Evolutionary conservation across 2,329 filamentous ascomycete species (phyloP), one percentile per base, ranked within the genome.

Genomic region (Paracoccidioides brasiliensis): DNA sequence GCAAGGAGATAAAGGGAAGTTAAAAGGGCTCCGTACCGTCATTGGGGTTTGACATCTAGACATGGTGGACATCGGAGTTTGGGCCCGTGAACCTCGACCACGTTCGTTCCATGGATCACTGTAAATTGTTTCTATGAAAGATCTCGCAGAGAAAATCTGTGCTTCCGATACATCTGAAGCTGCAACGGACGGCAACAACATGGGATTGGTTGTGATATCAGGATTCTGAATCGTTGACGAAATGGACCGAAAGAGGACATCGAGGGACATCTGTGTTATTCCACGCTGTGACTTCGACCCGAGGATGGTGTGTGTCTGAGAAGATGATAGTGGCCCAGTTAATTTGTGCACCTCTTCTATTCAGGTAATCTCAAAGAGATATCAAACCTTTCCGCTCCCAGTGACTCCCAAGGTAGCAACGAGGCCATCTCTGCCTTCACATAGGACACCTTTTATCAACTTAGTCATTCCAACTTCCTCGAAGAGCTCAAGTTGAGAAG

Each of bases 341-440:
- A 45, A 7, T 42, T 44, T 15, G 12, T 28, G 9, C 10, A 30
- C n/a, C 41, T 30, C 28, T 22, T 52, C 33, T 5, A 43, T 5
- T 28, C 33, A 22, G n/a, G 22, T 41, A 33, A 46, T 15, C 33
- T 32, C 15, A 32, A 44, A 48, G 53, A 46, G 5, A 15, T 42
- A 53, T 55, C 63, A 50, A 56, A 95, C 91, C 83, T 98, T 98
- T 70, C 93, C 93, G 52, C 90, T 96, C 10, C 93, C 93, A 6
- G 91, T 96, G 45, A 96, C 90, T 14, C 93, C 93, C 56, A 98
- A 72, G 5, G 93, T 97, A 35, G 93, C 93, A 54, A 98, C 75
- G 55, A 97, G 74, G 8, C 88, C 90, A 78, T 97, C 91, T 61
- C 89, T 85, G 15, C 90, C 89, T 60, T 93, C 85, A 52, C 84